phyloP scores from a whole-genome alignment of 768 basidiomycete species.

The Lepiota brunneoincarnata region DNA sequence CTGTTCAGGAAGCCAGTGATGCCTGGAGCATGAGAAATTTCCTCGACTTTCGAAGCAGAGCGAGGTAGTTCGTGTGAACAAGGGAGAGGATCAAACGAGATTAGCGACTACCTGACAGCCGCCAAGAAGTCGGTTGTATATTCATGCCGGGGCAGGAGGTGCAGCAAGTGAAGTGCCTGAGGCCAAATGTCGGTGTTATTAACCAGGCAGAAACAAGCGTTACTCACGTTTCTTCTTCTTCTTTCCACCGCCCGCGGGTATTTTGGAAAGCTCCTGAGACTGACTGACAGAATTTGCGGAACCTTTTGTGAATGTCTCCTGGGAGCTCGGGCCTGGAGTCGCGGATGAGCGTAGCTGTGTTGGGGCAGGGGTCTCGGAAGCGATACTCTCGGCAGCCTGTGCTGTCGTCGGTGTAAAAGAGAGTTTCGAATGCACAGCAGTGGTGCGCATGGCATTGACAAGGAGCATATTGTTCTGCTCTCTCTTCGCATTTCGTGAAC shows the following conservation, averaged over 20 bases:
- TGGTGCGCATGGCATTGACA: slow-evolving; percentile 77
- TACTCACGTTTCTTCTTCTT: slow-evolving; percentile 77
- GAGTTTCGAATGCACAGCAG: slow-evolving; percentile 65
- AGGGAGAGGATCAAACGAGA: background rate
- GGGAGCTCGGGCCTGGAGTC: slow-evolving; percentile 39
- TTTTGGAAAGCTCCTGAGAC: slow-evolving; percentile 47
- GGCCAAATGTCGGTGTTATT: slow-evolving; percentile 5
- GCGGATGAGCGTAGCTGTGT: slow-evolving; percentile 32
- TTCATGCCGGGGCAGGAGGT: slow-evolving; percentile 28
- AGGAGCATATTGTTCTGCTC: slow-evolving; percentile 69
- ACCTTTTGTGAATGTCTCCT: slow-evolving; percentile 29
- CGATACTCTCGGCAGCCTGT: slow-evolving; percentile 23
- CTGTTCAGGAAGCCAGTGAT: no score
- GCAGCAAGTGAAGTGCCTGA: slow-evolving; percentile 37
- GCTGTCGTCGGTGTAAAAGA: slow-evolving; percentile 41
- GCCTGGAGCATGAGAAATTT: background rate
- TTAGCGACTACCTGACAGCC: background rate
- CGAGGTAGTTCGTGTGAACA: no score
- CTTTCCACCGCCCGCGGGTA: slow-evolving; percentile 50
- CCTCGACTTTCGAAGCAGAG: background rate
- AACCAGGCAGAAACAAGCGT: slow-evolving; percentile 3
- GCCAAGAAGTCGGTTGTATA: background rate
- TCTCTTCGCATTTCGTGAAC: slow-evolving; percentile 40
- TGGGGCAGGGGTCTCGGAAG: slow-evolving; percentile 30
- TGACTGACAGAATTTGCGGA: slow-evolving; percentile 26